A percentile compares a stretch with the other conserved stretches of the same genome.
Evolutionary conservation across 2,329 filamentous ascomycete genomes (phyloP).

Genomic region (Apiospora sp.): DNA sequence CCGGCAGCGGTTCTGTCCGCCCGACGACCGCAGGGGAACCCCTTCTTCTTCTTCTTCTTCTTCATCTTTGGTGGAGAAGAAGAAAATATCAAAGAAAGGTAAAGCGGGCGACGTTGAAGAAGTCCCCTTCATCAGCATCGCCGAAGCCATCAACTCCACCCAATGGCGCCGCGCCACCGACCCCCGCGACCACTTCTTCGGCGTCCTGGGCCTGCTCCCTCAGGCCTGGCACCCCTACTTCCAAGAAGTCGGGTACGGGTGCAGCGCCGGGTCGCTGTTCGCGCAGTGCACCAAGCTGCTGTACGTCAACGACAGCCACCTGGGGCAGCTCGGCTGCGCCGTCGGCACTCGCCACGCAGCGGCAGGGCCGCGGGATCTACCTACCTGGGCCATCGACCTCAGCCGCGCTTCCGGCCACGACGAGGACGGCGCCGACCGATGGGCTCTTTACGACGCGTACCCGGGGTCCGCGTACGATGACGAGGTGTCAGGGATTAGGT

Average conservation of each 20-base stretch:
- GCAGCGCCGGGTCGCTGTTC: not conserved
- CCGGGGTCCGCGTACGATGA: not conserved
- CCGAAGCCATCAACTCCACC: conserved; percentile 14
- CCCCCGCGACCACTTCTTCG: conserved; percentile 21
- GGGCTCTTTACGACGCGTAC: conserved; percentile 11
- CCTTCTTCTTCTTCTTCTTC: no score
- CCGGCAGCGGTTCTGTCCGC: not conserved
- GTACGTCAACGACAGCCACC: conserved; percentile 12
- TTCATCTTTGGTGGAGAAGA: not conserved
- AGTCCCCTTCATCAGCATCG: not conserved
- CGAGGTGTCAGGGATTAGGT: not conserved
- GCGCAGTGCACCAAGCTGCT: conserved; percentile 10
- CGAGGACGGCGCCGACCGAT: conserved; percentile 5
- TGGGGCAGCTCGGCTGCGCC: not conserved
- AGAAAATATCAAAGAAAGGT: not conserved
- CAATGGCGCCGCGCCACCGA: conserved; percentile 15
- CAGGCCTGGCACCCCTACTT: not conserved
- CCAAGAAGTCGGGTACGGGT: not conserved
- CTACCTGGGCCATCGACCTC: conserved; percentile 18
- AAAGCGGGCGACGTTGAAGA: not conserved
- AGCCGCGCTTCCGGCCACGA: not conserved
- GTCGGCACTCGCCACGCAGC: not conserved
- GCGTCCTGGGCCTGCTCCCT: not conserved
- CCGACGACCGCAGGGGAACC: not conserved
- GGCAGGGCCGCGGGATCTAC: not conserved